These are phyloP conservation scores for Phycomyces nitens DNA, from an alignment of 192 early-diverging fungal species.

Conservation along the genomic window DNA sequence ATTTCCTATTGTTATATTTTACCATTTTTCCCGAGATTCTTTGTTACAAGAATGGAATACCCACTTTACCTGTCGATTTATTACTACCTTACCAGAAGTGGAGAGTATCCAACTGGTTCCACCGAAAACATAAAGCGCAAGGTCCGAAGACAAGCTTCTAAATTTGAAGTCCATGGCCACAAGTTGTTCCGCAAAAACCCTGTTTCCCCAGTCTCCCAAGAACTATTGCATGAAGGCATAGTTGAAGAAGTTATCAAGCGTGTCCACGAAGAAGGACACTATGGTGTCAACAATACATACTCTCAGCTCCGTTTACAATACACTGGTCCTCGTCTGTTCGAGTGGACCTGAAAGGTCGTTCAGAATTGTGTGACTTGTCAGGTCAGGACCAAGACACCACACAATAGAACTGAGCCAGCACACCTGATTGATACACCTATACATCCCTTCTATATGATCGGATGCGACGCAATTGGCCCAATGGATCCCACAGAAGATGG, in stretches of 20 bases:
- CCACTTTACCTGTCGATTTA: too few relatives aligned
- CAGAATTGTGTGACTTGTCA: background rate
- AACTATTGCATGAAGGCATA: slow-evolving; percentile 4
- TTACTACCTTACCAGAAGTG: too few relatives aligned
- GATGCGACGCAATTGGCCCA: background rate
- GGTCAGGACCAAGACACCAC: background rate
- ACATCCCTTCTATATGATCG: background rate
- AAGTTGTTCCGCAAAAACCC: background rate
- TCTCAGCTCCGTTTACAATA: background rate
- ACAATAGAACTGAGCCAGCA: background rate
- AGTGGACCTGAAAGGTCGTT: background rate
- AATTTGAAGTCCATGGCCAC: too few relatives aligned
- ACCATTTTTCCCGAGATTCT: background rate
- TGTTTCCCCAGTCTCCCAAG: background rate
- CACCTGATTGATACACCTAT: background rate
- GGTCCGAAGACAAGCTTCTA: too few relatives aligned
- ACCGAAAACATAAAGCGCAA: too few relatives aligned
- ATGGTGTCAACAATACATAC: slow-evolving; percentile 4
- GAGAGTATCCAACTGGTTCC: too few relatives aligned
- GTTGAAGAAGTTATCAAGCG: background rate
- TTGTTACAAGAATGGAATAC: background rate
- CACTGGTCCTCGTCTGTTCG: background rate
- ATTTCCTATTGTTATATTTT: too few relatives aligned
- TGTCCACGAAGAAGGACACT: slow-evolving; percentile 1
- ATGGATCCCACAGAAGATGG: background rate